Evolutionary conservation across 176 grass and related monocot genomes (phyloP).

Genomic region (Triticum dicoccoides): DNA sequence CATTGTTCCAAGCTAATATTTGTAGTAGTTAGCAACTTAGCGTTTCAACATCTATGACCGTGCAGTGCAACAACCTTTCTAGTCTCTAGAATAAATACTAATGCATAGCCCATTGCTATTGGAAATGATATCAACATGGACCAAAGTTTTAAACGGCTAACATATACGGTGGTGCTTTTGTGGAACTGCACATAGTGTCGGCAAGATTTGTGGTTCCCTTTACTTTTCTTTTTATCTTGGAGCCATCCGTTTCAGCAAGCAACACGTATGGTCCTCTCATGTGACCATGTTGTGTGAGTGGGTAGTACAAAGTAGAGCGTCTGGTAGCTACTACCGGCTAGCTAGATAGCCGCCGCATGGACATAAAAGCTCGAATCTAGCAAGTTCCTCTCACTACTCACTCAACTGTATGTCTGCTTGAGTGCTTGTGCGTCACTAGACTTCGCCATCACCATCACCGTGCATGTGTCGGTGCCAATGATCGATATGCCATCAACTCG

Average conservation of each 20-base stretch:
- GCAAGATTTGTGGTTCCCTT: background rate
- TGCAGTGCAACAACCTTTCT: background rate
- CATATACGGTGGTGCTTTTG: background rate
- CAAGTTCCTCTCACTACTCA: background rate
- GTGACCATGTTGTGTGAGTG: background rate
- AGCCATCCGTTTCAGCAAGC: background rate
- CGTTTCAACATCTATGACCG: background rate
- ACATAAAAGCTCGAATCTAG: background rate
- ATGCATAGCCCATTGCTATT: too few relatives aligned
- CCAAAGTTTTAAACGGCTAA: background rate
- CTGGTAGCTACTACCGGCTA: background rate
- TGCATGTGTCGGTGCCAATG: slow-evolving; percentile 1
- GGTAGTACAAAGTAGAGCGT: background rate
- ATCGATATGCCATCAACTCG: background rate
- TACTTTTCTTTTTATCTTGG: background rate
- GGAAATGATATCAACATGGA: background rate
- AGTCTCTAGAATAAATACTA: background rate
- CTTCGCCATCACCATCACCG: background rate
- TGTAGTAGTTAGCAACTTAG: background rate
- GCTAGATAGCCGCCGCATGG: too few relatives aligned
- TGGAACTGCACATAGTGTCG: background rate
- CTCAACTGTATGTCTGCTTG: background rate
- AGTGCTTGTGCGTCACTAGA: background rate
- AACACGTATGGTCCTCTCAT: background rate
- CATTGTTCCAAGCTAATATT: background rate